Conservation (phyloP, 2,329 filamentous ascomycete species). For the Trichothecium sympodiale region DNA sequence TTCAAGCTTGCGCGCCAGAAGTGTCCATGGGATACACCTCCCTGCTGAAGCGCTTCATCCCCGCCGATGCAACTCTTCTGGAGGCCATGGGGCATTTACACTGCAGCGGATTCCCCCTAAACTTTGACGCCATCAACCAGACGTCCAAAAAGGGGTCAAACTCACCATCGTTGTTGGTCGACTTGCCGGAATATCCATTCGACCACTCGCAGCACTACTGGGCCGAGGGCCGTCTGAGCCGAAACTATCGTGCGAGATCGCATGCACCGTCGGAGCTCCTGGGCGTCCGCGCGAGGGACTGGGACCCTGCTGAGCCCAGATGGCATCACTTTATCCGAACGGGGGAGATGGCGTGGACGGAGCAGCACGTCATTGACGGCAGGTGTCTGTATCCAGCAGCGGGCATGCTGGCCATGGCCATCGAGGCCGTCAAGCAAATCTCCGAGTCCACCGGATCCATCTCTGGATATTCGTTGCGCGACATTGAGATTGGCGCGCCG, state of each 20-base stretch:
- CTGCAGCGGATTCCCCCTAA: neutral
- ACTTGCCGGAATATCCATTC: conserved; percentile 5
- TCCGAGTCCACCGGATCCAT: no score
- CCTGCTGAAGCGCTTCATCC: neutral
- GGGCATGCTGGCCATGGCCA: conserved; percentile 19
- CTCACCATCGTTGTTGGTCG: no score
- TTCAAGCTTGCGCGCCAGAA: conserved; percentile 6
- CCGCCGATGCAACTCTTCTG: neutral
- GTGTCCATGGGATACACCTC: neutral
- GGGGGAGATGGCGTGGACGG: conserved; percentile 22
- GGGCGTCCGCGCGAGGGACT: neutral
- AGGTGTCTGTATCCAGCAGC: conserved; percentile 27
- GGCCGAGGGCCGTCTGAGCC: conserved; percentile 1
- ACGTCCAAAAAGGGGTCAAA: neutral
- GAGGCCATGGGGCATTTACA: neutral
- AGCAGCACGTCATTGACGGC: conserved; percentile 30
- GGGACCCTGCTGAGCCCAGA: neutral
- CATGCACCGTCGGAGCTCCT: neutral
- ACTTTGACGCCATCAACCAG: neutral
- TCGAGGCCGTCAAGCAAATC: conserved; percentile 15
- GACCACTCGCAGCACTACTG: conserved; percentile 2
- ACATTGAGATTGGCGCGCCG: neutral
- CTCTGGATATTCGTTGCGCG: neutral
- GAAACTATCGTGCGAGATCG: neutral
- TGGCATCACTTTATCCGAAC: conserved; percentile 11